These are phyloP conservation scores for Fusarium sp. DNA, from an alignment of 2,329 filamentous ascomycete species.

Conservation along the genomic window DNA sequence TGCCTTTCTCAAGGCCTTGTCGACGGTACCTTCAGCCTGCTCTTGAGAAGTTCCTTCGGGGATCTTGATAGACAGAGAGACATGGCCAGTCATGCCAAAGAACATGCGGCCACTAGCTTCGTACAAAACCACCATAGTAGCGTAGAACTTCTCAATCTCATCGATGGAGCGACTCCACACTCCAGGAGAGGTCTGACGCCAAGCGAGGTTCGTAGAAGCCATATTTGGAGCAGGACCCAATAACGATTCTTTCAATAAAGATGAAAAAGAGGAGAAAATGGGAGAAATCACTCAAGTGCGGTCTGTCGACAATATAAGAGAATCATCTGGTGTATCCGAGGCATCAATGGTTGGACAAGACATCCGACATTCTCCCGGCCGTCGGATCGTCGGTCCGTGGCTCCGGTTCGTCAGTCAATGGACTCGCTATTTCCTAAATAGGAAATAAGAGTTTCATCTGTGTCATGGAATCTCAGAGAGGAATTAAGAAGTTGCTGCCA, in stretches of 20 bases:
- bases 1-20: constrained; percentile 48
- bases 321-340: not conserved
- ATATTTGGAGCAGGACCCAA: not conserved
- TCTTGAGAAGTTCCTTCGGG: not conserved
- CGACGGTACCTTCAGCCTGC: constrained; percentile 28
- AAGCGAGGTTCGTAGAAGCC: constrained; percentile 8
- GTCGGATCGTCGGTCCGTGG: not conserved
- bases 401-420: not conserved
- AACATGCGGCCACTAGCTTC: constrained; percentile 54
- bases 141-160: constrained; percentile 57
- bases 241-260: not conserved
- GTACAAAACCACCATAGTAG: constrained; percentile 50
- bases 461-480: not conserved
- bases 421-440: not conserved
- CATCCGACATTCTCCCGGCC: not conserved
- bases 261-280: too few species aligned
- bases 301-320: not conserved
- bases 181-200: constrained; percentile 44
- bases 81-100: constrained; percentile 56
- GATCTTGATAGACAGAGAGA: constrained; percentile 45
- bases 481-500: not conserved
- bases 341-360: not conserved
- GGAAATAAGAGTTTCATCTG: not conserved
- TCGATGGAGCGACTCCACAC: constrained; percentile 54
- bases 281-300: not conserved